Conservation (phyloP, 73 alveolate species). For the Paramecium tetraurelia region DNA sequence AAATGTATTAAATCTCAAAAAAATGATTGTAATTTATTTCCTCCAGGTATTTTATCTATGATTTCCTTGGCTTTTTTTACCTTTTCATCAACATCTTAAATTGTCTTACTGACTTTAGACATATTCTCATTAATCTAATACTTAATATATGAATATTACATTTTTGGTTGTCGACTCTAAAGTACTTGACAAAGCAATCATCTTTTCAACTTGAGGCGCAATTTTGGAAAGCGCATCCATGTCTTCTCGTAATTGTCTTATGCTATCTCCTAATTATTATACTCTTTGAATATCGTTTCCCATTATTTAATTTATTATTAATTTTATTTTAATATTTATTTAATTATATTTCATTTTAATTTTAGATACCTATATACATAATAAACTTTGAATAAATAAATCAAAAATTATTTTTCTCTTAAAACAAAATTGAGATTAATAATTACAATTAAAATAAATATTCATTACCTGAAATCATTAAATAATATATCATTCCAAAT, state of each 20-base stretch:
- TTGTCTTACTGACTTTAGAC: background rate
- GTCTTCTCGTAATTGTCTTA: background rate
- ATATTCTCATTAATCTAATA: background rate
- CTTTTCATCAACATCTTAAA: background rate
- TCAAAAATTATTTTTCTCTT: no score
- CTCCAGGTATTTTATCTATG: background rate
- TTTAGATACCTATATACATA: no score
- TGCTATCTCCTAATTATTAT: background rate
- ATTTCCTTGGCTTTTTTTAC: background rate
- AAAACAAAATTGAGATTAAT: no score
- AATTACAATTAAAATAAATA: no score
- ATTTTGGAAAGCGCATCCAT: background rate
- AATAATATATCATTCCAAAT: no score
- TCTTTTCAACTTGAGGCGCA: background rate
- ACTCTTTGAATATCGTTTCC: background rate
- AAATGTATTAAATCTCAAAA: background rate
- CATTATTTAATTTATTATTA: background rate
- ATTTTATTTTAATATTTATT: background rate
- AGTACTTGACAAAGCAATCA: background rate
- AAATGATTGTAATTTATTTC: background rate
- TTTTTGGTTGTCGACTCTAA: background rate
- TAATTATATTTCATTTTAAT: background rate
- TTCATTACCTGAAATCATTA: no score
- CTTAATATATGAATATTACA: background rate
- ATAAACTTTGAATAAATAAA: no score